Percentiles rank a stretch among this genome's conserved stretches.
Conservation (phyloP, 192 early-diverging fungal genomes). For the Coemansia sp. region DNA sequence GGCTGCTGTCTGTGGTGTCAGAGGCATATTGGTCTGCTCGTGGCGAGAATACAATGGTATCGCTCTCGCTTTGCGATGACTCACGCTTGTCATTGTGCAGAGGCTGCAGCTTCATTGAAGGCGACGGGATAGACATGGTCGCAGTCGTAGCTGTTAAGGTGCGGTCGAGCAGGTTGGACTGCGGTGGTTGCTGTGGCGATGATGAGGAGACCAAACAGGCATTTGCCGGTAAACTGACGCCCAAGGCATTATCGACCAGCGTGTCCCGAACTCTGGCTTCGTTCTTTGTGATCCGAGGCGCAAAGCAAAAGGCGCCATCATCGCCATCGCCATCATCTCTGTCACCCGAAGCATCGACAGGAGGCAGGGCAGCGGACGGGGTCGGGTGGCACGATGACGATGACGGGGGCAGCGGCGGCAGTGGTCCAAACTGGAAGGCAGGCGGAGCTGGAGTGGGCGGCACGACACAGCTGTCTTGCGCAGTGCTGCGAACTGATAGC, state of each 20-base stretch:
- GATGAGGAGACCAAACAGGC: neutral
- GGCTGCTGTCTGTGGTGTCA: neutral
- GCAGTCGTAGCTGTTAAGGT: neutral
- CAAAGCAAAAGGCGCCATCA: conserved; percentile 7
- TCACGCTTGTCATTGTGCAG: conserved; percentile 38
- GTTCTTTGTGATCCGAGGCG: neutral
- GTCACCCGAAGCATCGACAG: neutral
- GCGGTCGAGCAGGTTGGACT: neutral
- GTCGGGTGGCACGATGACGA: neutral
- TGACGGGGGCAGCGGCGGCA: conserved; percentile 11
- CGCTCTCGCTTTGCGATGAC: conserved; percentile 49
- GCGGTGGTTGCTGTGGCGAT: neutral
- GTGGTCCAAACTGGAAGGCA: conserved; percentile 11
- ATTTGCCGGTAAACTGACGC: neutral
- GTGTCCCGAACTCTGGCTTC: conserved; percentile 19
- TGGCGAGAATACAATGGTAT: conserved; percentile 48
- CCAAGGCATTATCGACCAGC: conserved; percentile 21
- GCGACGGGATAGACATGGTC: neutral
- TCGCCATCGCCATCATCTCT: neutral
- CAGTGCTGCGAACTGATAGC: conserved; percentile 3
- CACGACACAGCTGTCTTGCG: conserved; percentile 9
- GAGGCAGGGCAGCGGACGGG: neutral
- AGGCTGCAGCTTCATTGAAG: neutral
- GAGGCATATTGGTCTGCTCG: conserved; percentile 2
- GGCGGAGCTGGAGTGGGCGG: conserved; percentile 13